Evolutionary conservation across 2,329 filamentous ascomycete genomes (phyloP), one percentile per base, ranked within the genome.

Genomic region (Clonostachys byssicola): DNA sequence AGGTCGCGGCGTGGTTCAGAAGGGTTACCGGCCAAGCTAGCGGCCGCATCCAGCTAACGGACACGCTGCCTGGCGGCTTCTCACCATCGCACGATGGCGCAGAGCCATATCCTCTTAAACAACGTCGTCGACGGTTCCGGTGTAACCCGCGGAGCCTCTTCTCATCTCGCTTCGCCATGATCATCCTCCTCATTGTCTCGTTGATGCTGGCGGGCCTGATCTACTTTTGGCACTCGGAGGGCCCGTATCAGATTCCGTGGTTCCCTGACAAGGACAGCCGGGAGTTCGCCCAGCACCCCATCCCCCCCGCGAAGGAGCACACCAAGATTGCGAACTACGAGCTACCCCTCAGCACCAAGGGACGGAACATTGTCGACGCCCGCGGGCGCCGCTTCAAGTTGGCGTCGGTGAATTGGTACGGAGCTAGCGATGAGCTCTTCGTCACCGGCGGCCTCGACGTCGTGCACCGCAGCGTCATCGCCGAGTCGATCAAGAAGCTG

Each of bases 341-440:
- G 42, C 70, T 85, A 40, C 83, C 83, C 14, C 67, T 88, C 40
- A 74, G 72, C 44, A 82, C 84, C 2, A 62, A 65, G 30, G 83
- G 84, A 6, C 75, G 83, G 40, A 60, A 85, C 52, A 73, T 88
- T 30, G 72, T 86, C 46, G 83, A 87, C 63, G 64, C 71, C 9
- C 57, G 67, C 2, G 78, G 75, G 38, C 70, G 73, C 33, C 74
- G 81, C 33, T 80, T 83, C 63, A 84, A 83, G 66, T 70, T 88
- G 8, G 67, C 78, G 16, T 83, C 79, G 17, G 71, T 86, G 57
- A 88, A 88, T 65, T 88, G 84, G 84, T 88, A 88, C 59, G 84
- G 85, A 34, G 83, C 78, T 4, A 85, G 81, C 58, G 84, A 88
- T 56, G 77, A 85, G 65, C 70, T 80, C 47, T 86, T 83, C 55